Percentiles rank a stretch among this genome's conserved stretches.
Conservation (phyloP, 2,329 filamentous ascomycete species). For the Pseudohalonectria lignicola region DNA sequence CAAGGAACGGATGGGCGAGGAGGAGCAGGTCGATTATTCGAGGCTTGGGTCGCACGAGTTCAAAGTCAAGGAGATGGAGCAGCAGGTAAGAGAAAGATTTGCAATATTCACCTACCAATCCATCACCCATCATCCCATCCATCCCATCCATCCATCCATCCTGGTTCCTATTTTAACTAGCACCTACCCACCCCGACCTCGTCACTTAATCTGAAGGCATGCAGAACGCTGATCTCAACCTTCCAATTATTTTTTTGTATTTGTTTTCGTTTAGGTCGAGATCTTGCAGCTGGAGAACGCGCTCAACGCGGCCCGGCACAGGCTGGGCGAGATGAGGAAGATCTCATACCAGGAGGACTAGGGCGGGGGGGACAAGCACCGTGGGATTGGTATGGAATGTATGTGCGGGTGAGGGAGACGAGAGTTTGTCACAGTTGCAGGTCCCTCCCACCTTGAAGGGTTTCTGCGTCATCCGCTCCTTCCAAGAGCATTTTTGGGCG, state of each 20-base stretch:
- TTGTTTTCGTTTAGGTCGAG: conserved; percentile 60
- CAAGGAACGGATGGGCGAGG: conserved; percentile 69
- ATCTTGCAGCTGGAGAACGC: conserved; percentile 91
- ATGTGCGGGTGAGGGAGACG: neutral
- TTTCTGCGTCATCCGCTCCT: neutral
- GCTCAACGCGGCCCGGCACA: conserved; percentile 65
- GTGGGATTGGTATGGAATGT: neutral
- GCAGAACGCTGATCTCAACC: neutral
- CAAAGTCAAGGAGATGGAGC: conserved; percentile 98
- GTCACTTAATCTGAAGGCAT: no score
- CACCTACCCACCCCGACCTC: no score
- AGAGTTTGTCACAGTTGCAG: neutral
- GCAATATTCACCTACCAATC: no score
- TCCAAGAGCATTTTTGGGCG: neutral
- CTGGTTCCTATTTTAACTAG: no score
- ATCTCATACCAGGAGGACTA: conserved; percentile 81
- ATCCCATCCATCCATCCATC: no score
- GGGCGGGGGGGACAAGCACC: no score
- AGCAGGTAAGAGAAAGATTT: conserved; percentile 94
- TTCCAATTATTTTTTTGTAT: conserved; percentile 1
- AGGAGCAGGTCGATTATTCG: conserved; percentile 77
- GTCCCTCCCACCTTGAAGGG: no score
- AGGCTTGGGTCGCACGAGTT: conserved; percentile 91
- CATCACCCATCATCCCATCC: no score
- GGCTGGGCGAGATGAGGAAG: conserved; percentile 96